Evolutionary conservation across 192 early-diverging fungal species (phyloP).

Genomic region (Ambispora gerdemannii): DNA sequence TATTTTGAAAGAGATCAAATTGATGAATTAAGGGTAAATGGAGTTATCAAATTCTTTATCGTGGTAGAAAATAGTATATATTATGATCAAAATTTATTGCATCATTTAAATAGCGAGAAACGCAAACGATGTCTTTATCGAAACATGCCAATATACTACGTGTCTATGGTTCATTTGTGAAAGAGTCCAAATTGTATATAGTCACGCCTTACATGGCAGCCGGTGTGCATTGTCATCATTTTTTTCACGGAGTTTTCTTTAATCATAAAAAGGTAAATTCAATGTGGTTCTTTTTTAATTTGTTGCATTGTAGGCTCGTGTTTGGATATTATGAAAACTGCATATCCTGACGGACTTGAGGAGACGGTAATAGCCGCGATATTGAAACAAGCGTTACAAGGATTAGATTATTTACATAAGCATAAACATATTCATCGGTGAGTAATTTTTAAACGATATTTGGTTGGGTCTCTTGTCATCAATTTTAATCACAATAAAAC

Average conservation of each 20-base stretch:
- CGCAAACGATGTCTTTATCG: conserved; percentile 82
- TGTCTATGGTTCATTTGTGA: conserved; percentile 82
- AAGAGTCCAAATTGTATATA: conserved; percentile 74
- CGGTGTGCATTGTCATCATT: too few relatives aligned
- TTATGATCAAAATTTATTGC: background rate
- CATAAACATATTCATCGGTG: conserved; percentile 63
- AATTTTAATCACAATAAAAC: background rate
- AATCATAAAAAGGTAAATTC: too few relatives aligned
- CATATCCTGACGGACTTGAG: conserved; percentile 78
- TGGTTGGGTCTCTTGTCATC: background rate
- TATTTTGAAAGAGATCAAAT: conserved; percentile 90
- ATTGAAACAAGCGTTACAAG: conserved; percentile 70
- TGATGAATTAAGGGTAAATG: conserved; percentile 76
- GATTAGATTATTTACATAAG: conserved; percentile 62
- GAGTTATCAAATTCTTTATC: background rate
- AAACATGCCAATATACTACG: conserved; percentile 82
- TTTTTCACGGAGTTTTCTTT: too few relatives aligned
- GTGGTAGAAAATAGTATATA: background rate
- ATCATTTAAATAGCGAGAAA: conserved; percentile 60
- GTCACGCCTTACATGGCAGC: conserved; percentile 78
- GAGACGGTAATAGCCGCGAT: conserved; percentile 77
- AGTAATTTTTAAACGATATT: background rate
- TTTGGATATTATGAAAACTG: conserved; percentile 88
- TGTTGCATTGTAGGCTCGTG: conserved; percentile 61
- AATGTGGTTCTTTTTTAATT: too few relatives aligned